These are phyloP conservation scores for Populus hybrid DNA, from an alignment of 441 rosid species.

Conservation along the genomic window DNA sequence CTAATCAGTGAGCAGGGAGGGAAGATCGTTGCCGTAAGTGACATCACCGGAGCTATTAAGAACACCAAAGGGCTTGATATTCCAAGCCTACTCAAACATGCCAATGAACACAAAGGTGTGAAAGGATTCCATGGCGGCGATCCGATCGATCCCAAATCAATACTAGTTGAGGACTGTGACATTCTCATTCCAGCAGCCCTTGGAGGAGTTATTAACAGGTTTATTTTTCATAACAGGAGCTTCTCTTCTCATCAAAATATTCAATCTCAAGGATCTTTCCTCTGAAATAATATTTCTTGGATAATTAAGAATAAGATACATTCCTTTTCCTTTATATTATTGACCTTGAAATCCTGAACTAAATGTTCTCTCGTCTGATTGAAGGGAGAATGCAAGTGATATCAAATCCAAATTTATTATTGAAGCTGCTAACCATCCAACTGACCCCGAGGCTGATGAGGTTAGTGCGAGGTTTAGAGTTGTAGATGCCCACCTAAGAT, in stretches of 20 bases:
- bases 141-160: slow-evolving; percentile 53
- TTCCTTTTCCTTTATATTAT: background rate
- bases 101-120: slow-evolving; percentile 58
- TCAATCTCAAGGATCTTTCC: background rate
- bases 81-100: slow-evolving; percentile 53
- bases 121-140: slow-evolving; percentile 73
- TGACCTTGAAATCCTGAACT: background rate
- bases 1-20: slow-evolving; percentile 89
- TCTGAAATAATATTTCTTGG: background rate
- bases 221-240: background rate
- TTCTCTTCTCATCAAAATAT: background rate
- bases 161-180: slow-evolving; percentile 86
- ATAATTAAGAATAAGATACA: too few relatives aligned
- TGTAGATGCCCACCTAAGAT: background rate
- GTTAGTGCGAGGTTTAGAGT: slow-evolving; percentile 30
- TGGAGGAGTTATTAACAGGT: slow-evolving; percentile 95
- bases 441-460: slow-evolving; percentile 97
- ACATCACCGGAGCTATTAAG: slow-evolving; percentile 86
- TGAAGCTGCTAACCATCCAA: slow-evolving; percentile 98
- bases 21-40: slow-evolving; percentile 84
- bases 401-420: slow-evolving; percentile 89
- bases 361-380: background rate
- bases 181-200: slow-evolving; percentile 96
- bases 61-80: slow-evolving; percentile 80
- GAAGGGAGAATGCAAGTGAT: slow-evolving; percentile 85